Evolutionary conservation across 75 land plant genomes (phyloP).

Genomic region (Picea glauca): DNA sequence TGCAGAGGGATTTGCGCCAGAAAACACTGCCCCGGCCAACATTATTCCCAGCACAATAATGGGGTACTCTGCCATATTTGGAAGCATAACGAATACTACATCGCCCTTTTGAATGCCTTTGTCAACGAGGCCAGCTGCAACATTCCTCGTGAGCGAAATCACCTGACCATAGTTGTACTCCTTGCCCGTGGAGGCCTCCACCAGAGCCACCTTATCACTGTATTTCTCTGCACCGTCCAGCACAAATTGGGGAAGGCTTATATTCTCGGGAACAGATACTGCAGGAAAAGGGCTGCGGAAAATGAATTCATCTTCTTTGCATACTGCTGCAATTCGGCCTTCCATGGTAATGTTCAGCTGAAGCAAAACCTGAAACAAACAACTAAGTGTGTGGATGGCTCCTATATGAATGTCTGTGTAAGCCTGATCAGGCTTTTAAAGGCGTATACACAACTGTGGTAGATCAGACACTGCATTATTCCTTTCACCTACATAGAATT

Average conservation of each 20-base stretch:
- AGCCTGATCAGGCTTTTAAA: too few relatives aligned
- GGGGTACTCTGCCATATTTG: slow-evolving; percentile 84
- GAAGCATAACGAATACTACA: slow-evolving; percentile 80
- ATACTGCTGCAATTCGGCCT: not conserved
- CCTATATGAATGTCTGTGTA: too few relatives aligned
- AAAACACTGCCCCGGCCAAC: slow-evolving; percentile 87
- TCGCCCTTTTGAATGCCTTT: slow-evolving; percentile 64
- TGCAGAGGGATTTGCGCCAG: slow-evolving; percentile 71
- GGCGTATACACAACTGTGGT: too few relatives aligned
- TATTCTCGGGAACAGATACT: slow-evolving; percentile 45
- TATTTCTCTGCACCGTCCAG: slow-evolving; percentile 57
- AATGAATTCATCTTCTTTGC: slow-evolving; percentile 47
- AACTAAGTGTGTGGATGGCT: too few relatives aligned
- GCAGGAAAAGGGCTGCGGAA: slow-evolving; percentile 56
- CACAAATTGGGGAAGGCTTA: slow-evolving; percentile 80
- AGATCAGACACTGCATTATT: too few relatives aligned
- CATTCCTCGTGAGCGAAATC: slow-evolving; percentile 35
- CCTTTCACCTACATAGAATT: too few relatives aligned
- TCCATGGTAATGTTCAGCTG: too few relatives aligned
- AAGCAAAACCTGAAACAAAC: too few relatives aligned
- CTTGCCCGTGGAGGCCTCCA: slow-evolving; percentile 77
- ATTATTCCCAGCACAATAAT: slow-evolving; percentile 83
- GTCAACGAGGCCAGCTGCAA: slow-evolving; percentile 54
- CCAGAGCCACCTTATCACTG: slow-evolving; percentile 74
- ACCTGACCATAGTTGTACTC: slow-evolving; percentile 67